Evolutionary conservation across 73 alveolate genomes (phyloP), one percentile per base, ranked within the genome.

Genomic region (Paramecium primaurelia): DNA sequence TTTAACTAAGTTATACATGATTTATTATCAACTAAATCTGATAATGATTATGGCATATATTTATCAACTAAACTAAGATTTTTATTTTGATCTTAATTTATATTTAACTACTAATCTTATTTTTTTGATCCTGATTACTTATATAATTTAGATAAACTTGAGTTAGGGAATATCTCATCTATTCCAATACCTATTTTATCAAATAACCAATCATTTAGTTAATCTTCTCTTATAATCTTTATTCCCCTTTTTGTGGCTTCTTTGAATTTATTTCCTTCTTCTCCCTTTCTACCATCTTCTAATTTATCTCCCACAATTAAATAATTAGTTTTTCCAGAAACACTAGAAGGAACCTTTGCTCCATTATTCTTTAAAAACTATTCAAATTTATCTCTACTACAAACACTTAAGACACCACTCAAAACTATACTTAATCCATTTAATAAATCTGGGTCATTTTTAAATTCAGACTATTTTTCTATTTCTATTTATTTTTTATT

Each of bases 251-350:
- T 94, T 49, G 32, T 44, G 0, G 99, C 99, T 40, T 47, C 92
- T 64, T 84, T 89, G 86, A 95, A 98, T 94, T 98, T 98, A 68
- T 94, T 95, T n/a, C 99, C 99, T 87, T 97, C 96, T 3, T 85
- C 93, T 47, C 69, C 95, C 14, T 95, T 98, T 93, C 99, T 93
- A 14, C 99, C 99, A 96, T 98, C 99, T 94, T 98, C 99, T 26
- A 98, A 94, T 22, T 84, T 89, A 58, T 93, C 96, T 25, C 99
- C 99, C 54, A 91, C 97, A 11, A 98, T 92, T 38, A 98, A 94
- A 60, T 87, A 96, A 42, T 94, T 94, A 2, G 99, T 98, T 30
- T 97, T 95, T 8, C 99, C 97, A 73, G 98, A 93, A 3, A 98
- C 98, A 22, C 97, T 92, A 3, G 94, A 86, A 51, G 98, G 95